phyloP scores from a whole-genome alignment of 163 green algal genomes.

The Chlorella variabilis region DNA sequence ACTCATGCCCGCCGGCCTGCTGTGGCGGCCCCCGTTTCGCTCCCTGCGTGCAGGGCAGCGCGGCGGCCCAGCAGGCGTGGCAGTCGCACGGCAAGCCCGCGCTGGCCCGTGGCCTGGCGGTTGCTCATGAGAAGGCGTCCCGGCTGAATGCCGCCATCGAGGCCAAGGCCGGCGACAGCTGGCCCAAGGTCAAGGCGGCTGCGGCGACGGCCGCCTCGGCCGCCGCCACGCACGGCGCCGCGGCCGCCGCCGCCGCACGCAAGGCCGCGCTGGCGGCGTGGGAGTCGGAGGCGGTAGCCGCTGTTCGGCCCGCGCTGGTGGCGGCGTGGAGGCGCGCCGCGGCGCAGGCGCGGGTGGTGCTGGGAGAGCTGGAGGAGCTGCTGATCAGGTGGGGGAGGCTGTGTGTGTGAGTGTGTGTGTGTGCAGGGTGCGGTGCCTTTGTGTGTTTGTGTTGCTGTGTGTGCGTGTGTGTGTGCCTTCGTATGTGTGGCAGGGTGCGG shows the following conservation, averaged over 20 bases:
- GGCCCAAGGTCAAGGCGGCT: slow-evolving; percentile 14
- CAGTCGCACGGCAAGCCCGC: slow-evolving; percentile 1
- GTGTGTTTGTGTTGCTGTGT: not conserved
- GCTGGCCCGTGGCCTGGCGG: not conserved
- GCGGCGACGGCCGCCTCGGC: not conserved
- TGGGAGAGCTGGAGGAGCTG: slow-evolving; percentile 24
- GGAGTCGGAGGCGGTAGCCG: slow-evolving; percentile 15
- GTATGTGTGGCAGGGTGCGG: too few species aligned
- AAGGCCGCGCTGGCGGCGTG: slow-evolving; percentile 1
- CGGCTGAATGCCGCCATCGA: slow-evolving; percentile 25
- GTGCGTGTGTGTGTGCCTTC: too few species aligned
- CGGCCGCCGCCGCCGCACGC: not conserved
- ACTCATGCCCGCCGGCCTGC: too few species aligned
- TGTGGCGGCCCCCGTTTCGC: too few species aligned
- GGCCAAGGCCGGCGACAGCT: slow-evolving; percentile 4
- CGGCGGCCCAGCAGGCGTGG: not conserved
- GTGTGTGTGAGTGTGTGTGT: not conserved
- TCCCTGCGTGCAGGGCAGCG: slow-evolving; percentile 20
- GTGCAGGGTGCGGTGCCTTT: not conserved
- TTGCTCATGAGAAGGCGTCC: slow-evolving; percentile 1
- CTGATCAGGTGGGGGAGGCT: slow-evolving; percentile 18
- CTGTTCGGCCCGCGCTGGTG: slow-evolving; percentile 12
- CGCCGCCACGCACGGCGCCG: not conserved
- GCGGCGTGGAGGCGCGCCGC: not conserved
- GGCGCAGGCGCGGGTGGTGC: slow-evolving; percentile 1